These are phyloP conservation scores for Silene vulgaris DNA, from an alignment of 179 eudicot genomes.

Conservation along the genomic window DNA sequence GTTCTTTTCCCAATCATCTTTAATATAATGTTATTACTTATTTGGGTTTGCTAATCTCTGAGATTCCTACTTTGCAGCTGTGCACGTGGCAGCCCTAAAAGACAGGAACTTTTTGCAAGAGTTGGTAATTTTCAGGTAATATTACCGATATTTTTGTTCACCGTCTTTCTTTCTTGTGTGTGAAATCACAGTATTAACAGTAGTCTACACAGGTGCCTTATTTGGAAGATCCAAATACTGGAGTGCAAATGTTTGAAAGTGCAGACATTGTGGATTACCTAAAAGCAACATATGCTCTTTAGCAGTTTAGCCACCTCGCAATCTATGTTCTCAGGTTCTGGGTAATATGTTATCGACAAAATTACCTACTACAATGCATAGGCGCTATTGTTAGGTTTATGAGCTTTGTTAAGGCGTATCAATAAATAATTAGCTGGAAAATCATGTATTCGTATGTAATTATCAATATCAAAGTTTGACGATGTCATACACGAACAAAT, in stretches of 20 bases:
- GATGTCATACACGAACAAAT: too few species aligned
- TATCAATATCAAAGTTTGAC: too few species aligned
- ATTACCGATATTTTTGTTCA: not conserved
- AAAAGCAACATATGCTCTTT: conserved; percentile 73
- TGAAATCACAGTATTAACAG: conserved; percentile 3
- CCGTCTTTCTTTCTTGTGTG: not conserved
- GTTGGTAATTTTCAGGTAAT: conserved; percentile 84
- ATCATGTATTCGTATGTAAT: too few species aligned
- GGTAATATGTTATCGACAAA: too few species aligned
- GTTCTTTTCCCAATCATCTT: not conserved
- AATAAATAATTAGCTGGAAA: too few species aligned
- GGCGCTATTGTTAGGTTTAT: too few species aligned
- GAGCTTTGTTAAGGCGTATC: too few species aligned
- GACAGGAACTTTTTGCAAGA: conserved; percentile 64
- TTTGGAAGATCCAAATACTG: conserved; percentile 92
- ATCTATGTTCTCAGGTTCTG: not conserved
- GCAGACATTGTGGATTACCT: conserved; percentile 84
- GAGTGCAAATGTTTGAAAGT: conserved; percentile 91
- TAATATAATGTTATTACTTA: not conserved
- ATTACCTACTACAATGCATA: too few species aligned
- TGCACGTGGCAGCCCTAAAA: conserved; percentile 96
- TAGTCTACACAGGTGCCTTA: conserved; percentile 61
- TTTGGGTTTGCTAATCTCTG: not conserved
- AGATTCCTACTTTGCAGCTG: conserved; percentile 47
- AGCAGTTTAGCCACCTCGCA: conserved; percentile 14